These are phyloP conservation scores for Capsella bursapastoris DNA, from an alignment of 345 rosid genomes.

Conservation along the genomic window DNA sequence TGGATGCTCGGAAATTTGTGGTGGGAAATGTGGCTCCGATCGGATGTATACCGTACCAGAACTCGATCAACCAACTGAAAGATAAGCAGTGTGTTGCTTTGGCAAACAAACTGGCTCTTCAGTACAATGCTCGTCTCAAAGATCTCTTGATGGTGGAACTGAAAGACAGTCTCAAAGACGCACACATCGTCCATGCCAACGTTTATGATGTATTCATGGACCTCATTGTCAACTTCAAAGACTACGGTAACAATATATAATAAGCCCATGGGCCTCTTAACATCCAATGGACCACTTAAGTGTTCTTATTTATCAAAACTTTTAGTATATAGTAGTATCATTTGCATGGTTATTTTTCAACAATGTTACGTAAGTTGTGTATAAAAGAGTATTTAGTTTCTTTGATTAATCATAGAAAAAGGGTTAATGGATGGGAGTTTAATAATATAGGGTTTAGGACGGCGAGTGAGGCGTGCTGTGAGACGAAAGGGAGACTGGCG, in stretches of 20 bases:
- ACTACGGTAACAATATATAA: conserved; percentile 55
- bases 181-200: conserved; percentile 74
- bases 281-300: neutral
- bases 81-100: conserved; percentile 75
- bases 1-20: conserved; percentile 88
- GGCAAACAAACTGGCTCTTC: conserved; percentile 70
- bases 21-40: conserved; percentile 91
- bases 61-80: conserved; percentile 63
- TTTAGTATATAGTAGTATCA: neutral
- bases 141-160: conserved; percentile 64
- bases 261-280: conserved; percentile 1
- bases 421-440: no score
- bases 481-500: conserved; percentile 75
- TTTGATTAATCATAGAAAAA: no score
- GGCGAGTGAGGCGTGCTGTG: conserved; percentile 77
- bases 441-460: conserved; percentile 64
- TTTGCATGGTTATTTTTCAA: no score
- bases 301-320: no score
- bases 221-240: conserved; percentile 73
- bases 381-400: no score
- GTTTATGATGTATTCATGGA: conserved; percentile 89
- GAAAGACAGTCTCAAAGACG: conserved; percentile 65
- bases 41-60: conserved; percentile 95
- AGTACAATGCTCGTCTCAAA: conserved; percentile 69
- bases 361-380: no score